Percentiles rank a stretch among this genome's conserved stretches.
These are phyloP conservation scores for Phialophora expanda DNA, from an alignment of 2,329 filamentous ascomycete genomes.

Conservation along the genomic window DNA sequence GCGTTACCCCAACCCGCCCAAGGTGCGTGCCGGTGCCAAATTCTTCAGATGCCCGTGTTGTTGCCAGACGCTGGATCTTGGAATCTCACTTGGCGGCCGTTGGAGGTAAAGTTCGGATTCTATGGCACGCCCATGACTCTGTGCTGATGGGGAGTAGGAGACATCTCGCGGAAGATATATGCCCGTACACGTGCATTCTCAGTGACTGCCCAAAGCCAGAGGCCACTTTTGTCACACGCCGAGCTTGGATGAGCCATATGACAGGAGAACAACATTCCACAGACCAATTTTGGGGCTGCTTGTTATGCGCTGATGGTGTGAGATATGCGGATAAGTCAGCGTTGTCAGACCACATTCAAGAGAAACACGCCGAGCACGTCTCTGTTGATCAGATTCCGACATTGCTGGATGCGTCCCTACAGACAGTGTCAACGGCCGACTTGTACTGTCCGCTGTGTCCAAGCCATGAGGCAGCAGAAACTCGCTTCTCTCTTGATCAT, in stretches of 20 bases:
- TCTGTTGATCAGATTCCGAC: background rate
- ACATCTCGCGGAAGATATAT: slow-evolving; percentile 7
- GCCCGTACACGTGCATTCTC: slow-evolving; percentile 14
- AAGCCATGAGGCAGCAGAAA: background rate
- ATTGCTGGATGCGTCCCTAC: background rate
- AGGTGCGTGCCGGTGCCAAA: background rate
- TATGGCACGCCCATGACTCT: too few relatives aligned
- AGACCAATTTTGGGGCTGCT: slow-evolving; percentile 2
- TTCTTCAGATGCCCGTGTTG: slow-evolving; percentile 16
- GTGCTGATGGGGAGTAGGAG: background rate
- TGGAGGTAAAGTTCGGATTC: background rate
- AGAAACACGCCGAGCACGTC: background rate
- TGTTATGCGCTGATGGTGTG: slow-evolving; percentile 11
- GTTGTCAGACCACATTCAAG: slow-evolving; percentile 2
- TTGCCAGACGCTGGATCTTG: slow-evolving; percentile 7
- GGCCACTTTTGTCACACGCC: slow-evolving; percentile 9
- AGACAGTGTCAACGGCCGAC: background rate
- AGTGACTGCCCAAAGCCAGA: background rate
- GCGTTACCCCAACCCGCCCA: slow-evolving; percentile 12
- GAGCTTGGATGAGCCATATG: slow-evolving; percentile 13
- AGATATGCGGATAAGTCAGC: background rate
- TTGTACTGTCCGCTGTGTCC: slow-evolving; percentile 6
- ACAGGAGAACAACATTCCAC: background rate
- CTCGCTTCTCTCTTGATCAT: background rate
- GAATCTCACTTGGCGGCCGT: background rate